Base-by-base conservation (phyloP, 73 alveolate genomes). In the Symbiodinium natans region DNA sequence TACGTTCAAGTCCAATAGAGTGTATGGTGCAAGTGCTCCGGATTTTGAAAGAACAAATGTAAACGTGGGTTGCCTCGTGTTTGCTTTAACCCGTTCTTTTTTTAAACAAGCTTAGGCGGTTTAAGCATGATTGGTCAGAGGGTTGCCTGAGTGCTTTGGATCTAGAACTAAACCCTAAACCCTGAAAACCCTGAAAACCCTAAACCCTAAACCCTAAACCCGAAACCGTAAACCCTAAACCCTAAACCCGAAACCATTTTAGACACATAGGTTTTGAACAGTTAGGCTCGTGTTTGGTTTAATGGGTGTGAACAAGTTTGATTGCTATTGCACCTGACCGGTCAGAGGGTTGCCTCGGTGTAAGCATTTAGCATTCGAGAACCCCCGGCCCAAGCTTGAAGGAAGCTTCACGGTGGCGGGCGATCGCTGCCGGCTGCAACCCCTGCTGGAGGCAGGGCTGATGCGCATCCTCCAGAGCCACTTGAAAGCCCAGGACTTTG, bases 391-490 rank as follows among this genome's bases (percentile, higher is more conserved):
- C 34, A 68, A 41, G 19, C 74, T 38, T 41, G 92, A 83, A 83
- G 92, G 92, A 10, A 17, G 23, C 31, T 83, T 83, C 92, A 83
- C 92, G 29, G 92, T 83, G 73, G 34, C 73, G 15, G 92, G 25
- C n/a, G 92, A 83, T 43, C 41, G 75, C 29, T 31, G 8, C 43
- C 43, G n/a, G 38, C 74, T 83, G 41, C 43, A 25, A 42, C 92
- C 92, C 25, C 74, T 42, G 31, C 42, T 83, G 75, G 48, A 21
- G 75, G 41, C 25, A 29, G 92, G 42, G n/a, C 43, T 83, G 42
- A 41, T 29, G 74, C 73, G 92, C 41, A 42, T 41, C 74, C 31
- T 63, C 38, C 82, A 27, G 82, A 23, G 1, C 36, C 40, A 17
- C 82, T n/a, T 63, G 38, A 63, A 27, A 34, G 82, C 40, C 39